Conservation (phyloP, 345 rosid genomes). For the Eucalyptus fibrosa region DNA sequence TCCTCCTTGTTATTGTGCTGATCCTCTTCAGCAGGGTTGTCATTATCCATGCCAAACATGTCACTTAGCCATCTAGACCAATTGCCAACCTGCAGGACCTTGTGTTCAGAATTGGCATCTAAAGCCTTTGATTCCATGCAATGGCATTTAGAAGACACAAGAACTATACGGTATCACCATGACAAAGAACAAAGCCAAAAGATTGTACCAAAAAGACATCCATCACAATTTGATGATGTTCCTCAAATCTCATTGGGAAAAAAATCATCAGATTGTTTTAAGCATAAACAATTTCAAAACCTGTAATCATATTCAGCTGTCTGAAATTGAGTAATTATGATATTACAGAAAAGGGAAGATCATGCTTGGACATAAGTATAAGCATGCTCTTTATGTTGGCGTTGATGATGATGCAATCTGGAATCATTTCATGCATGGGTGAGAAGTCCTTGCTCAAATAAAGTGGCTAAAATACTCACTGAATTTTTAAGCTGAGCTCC, state of each 20-base stretch:
- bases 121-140: neutral
- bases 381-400: neutral
- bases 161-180: neutral
- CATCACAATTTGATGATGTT: neutral
- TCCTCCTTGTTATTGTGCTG: constrained; percentile 11
- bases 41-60: constrained; percentile 52
- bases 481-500: constrained; percentile 95
- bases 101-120: neutral
- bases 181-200: neutral
- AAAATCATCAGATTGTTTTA: neutral
- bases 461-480: constrained; percentile 17
- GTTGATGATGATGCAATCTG: neutral
- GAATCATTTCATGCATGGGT: neutral
- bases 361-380: neutral
- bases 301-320: neutral
- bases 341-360: neutral
- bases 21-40: constrained; percentile 27
- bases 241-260: neutral
- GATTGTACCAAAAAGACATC: neutral
- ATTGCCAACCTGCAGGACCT: constrained; percentile 60
- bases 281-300: neutral
- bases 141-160: neutral
- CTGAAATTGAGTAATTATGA: neutral
- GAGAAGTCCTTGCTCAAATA: neutral
- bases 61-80: constrained; percentile 87